These are phyloP conservation scores for Chrysosporium queenslandicum DNA, from an alignment of 2,329 filamentous ascomycete species.

Conservation along the genomic window DNA sequence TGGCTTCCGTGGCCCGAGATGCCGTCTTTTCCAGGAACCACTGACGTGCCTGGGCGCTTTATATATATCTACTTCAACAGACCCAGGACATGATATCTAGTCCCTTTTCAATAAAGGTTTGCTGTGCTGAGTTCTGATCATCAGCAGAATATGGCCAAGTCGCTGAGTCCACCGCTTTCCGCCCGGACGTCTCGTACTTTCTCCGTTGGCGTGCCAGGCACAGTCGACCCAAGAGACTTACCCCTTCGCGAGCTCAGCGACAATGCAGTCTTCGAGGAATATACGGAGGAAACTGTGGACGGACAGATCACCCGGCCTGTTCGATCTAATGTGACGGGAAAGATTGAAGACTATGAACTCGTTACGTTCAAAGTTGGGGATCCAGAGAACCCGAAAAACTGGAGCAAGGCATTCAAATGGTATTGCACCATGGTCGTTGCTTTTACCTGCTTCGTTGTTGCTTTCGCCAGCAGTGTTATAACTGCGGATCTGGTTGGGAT, in stretches of 20 bases:
- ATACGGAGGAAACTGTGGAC: slow-evolving; percentile 49
- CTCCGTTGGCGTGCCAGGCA: slow-evolving; percentile 19
- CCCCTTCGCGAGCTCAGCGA: slow-evolving; percentile 55
- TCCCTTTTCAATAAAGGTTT: neutral
- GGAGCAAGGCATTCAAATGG: slow-evolving; percentile 70
- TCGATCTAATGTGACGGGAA: slow-evolving; percentile 46
- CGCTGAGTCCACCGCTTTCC: neutral
- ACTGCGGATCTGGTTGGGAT: slow-evolving; percentile 64
- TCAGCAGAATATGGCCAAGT: slow-evolving; percentile 1
- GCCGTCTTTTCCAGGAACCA: slow-evolving; percentile 11
- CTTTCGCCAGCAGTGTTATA: slow-evolving; percentile 62
- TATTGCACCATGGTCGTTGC: slow-evolving; percentile 79
- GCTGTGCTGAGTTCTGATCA: neutral
- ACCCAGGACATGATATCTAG: neutral
- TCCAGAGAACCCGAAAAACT: slow-evolving; percentile 65
- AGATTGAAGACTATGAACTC: slow-evolving; percentile 49
- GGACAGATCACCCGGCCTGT: slow-evolving; percentile 53
- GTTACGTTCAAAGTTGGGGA: slow-evolving; percentile 64
- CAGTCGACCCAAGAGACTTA: slow-evolving; percentile 44
- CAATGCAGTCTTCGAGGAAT: slow-evolving; percentile 56
- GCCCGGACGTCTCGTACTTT: slow-evolving; percentile 17
- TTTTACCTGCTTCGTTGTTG: slow-evolving; percentile 62
- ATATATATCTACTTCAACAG: slow-evolving; percentile 11
- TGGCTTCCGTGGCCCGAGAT: slow-evolving; percentile 11
- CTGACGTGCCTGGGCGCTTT: neutral